Percentiles rank a stretch among this genome's conserved stretches.
phyloP scores from a whole-genome alignment of 331 rosid species.

The Quercus lobata region DNA sequence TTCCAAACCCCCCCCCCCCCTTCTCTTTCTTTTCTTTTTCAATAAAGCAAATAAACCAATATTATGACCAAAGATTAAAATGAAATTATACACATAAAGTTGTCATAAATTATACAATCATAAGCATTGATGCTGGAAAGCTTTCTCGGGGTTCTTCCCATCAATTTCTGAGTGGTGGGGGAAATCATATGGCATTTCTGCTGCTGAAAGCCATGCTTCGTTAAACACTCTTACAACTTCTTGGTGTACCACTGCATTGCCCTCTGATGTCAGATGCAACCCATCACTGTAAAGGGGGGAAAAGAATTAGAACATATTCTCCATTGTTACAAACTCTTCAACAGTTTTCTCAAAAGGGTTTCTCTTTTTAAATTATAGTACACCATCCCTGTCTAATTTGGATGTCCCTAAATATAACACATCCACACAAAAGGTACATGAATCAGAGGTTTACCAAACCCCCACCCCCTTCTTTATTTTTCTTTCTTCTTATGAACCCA shows the following conservation, averaged over 20 bases:
- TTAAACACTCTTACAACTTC: conserved; percentile 63
- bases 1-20: too few relatives aligned
- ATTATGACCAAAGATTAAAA: neutral
- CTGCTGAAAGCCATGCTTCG: conserved; percentile 56
- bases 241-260: conserved; percentile 58
- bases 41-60: neutral
- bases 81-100: neutral
- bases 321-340: neutral
- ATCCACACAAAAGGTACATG: neutral
- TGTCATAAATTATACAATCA: conserved; percentile 3
- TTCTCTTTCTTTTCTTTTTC: neutral
- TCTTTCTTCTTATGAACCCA: neutral
- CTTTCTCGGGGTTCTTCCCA: conserved; percentile 50
- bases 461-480: neutral
- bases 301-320: neutral
- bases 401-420: neutral
- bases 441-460: neutral
- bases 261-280: conserved; percentile 83
- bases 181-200: conserved; percentile 70
- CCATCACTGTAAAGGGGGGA: conserved; percentile 62
- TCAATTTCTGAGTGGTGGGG: conserved; percentile 80
- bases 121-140: conserved; percentile 53
- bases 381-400: neutral
- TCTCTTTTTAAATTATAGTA: neutral
- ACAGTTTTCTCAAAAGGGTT: neutral